These are phyloP conservation scores for Citrullus amarus DNA, from an alignment of 306 rosid species.

Conservation along the genomic window DNA sequence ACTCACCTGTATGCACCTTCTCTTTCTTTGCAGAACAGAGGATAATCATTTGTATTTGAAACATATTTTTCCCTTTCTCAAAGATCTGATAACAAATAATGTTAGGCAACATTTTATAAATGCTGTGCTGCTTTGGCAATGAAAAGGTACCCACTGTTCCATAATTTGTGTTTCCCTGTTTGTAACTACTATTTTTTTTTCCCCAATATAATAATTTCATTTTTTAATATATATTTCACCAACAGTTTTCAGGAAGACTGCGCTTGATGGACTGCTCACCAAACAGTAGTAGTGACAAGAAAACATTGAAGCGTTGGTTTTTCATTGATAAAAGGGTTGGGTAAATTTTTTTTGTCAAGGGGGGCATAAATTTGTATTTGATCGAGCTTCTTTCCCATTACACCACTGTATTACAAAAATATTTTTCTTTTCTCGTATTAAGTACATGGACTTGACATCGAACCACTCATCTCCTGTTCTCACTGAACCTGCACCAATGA, in stretches of 20 bases:
- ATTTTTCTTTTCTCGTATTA: background rate
- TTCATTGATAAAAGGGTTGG: constrained; percentile 91
- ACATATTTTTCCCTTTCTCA: background rate
- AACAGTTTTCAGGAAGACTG: constrained; percentile 36
- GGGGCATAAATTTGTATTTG: constrained; percentile 2
- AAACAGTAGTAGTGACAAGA: constrained; percentile 64
- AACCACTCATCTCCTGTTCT: constrained; percentile 56
- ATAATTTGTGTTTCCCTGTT: background rate
- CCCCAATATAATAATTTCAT: background rate
- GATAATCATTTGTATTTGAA: background rate
- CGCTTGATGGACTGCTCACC: constrained; percentile 72
- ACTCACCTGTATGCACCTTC: background rate
- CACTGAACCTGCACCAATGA: constrained; percentile 53
- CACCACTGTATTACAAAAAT: background rate
- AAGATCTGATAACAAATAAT: constrained; percentile 2
- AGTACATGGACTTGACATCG: constrained; percentile 65
- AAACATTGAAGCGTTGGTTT: constrained; percentile 83
- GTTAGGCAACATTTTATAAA: constrained; percentile 11
- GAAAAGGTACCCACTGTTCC: constrained; percentile 25
- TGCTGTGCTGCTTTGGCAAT: constrained; percentile 24
- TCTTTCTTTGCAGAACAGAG: background rate
- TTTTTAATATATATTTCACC: background rate
- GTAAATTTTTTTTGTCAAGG: constrained; percentile 15
- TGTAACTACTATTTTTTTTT: background rate
- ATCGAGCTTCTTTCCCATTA: background rate